A percentile compares a stretch with the other conserved stretches of the same genome.
phyloP scores from a whole-genome alignment of 148 eudicot genomes.

The Silene latifolia region DNA sequence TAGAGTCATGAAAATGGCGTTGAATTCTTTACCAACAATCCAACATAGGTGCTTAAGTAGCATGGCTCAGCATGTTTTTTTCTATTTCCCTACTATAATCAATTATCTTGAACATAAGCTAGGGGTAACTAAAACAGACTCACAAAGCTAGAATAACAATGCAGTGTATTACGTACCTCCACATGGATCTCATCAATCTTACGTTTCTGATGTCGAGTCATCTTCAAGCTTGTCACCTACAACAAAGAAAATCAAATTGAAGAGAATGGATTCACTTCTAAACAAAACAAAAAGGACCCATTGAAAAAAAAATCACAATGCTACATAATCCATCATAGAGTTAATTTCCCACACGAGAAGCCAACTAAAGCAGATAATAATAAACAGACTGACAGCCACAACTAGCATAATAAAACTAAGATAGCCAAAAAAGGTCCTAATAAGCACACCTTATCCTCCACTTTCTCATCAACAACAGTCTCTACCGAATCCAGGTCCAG shows the following conservation, averaged over 20 bases:
- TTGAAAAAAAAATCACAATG: not conserved
- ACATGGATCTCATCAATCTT: slow-evolving; percentile 96
- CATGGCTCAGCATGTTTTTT: slow-evolving; percentile 2
- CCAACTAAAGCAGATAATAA: too few species aligned
- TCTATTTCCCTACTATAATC: not conserved
- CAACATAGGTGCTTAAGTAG: not conserved
- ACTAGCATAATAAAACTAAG: not conserved
- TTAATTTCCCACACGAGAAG: not conserved
- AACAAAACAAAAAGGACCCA: not conserved
- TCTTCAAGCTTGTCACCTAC: slow-evolving; percentile 90
- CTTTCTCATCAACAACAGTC: slow-evolving; percentile 92
- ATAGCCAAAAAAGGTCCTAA: not conserved
- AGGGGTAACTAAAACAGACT: not conserved
- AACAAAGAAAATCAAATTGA: slow-evolving; percentile 14
- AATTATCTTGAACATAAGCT: not conserved
- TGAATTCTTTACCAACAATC: not conserved
- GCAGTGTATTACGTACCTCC: slow-evolving; percentile 47
- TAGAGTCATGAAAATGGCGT: not conserved
- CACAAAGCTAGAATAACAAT: not conserved
- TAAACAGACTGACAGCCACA: not conserved
- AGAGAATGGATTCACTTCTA: not conserved
- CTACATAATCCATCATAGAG: not conserved
- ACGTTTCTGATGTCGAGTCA: slow-evolving; percentile 98
- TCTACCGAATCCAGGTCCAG: slow-evolving; percentile 98
- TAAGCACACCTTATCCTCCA: slow-evolving; percentile 85